Conservation (phyloP, 2,329 filamentous ascomycete species). For the Clarireedia paspali region DNA sequence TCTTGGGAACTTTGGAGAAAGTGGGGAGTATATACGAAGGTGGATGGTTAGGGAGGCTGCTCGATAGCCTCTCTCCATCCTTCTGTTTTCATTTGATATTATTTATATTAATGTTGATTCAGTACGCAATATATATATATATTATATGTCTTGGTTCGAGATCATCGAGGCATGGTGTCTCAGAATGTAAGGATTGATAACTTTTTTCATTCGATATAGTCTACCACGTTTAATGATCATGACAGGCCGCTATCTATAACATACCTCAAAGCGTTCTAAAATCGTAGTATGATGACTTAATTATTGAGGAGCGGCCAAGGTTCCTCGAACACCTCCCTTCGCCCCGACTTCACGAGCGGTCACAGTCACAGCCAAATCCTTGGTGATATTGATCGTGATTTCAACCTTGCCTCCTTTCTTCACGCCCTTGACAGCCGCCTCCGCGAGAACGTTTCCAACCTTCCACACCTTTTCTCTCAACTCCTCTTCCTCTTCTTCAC, state of each 20-base stretch:
- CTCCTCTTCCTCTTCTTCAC: constrained; percentile 79
- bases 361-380: constrained; percentile 71
- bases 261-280: constrained; percentile 1
- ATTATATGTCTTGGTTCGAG: not conserved
- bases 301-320: constrained; percentile 23
- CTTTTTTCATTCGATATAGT: not conserved
- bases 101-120: too few species aligned
- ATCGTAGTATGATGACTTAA: not conserved
- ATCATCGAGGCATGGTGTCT: not conserved
- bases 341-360: constrained; percentile 74
- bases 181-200: not conserved
- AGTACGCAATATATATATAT: too few species aligned
- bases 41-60: constrained; percentile 15
- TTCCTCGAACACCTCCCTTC: constrained; percentile 29
- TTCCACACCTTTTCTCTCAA: constrained; percentile 89
- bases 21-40: constrained; percentile 12
- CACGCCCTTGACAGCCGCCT: constrained; percentile 74
- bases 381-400: constrained; percentile 81
- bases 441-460: constrained; percentile 71
- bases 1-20: constrained; percentile 15
- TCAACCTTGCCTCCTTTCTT: constrained; percentile 90
- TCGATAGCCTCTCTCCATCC: too few species aligned
- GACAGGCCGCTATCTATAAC: constrained; percentile 1
- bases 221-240: not conserved
- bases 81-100: too few species aligned